phyloP scores from a whole-genome alignment of 805 yeast genomes.

The Saturnispora quitensis region DNA sequence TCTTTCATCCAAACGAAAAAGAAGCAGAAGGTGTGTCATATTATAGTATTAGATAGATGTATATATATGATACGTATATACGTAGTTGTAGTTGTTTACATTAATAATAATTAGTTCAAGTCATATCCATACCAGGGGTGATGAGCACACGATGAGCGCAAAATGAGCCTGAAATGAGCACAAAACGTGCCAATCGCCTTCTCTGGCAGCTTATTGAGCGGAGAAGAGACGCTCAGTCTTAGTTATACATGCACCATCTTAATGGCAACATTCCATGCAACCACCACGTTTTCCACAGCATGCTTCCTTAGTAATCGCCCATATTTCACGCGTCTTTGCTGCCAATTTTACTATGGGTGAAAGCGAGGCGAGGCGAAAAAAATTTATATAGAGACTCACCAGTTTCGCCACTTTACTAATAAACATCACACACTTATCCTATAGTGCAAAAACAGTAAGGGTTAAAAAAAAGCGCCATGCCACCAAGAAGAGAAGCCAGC shows the following conservation, averaged over 20 bases:
- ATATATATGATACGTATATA: neutral
- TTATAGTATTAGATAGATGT: neutral
- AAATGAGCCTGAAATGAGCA: neutral
- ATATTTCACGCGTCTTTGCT: neutral
- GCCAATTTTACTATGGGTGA: neutral
- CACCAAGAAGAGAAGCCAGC: slow-evolving; percentile 14
- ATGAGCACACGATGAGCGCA: neutral
- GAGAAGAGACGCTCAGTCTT: too few species aligned
- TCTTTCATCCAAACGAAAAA: neutral
- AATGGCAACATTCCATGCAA: too few species aligned
- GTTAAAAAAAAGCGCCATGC: slow-evolving; percentile 6
- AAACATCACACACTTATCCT: neutral
- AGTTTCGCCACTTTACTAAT: neutral
- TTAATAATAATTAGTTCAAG: neutral
- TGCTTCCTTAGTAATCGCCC: neutral
- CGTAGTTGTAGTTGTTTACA: neutral
- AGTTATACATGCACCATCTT: too few species aligned
- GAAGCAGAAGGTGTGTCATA: slow-evolving; percentile 1
- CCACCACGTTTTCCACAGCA: neutral
- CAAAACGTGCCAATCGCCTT: too few species aligned
- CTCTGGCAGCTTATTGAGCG: too few species aligned
- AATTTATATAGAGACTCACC: neutral
- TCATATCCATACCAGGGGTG: neutral
- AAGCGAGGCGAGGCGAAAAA: neutral
- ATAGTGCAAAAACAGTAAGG: neutral